Conservation (phyloP, 495 filamentous ascomycete species). For the Cryomyces antarcticus region DNA sequence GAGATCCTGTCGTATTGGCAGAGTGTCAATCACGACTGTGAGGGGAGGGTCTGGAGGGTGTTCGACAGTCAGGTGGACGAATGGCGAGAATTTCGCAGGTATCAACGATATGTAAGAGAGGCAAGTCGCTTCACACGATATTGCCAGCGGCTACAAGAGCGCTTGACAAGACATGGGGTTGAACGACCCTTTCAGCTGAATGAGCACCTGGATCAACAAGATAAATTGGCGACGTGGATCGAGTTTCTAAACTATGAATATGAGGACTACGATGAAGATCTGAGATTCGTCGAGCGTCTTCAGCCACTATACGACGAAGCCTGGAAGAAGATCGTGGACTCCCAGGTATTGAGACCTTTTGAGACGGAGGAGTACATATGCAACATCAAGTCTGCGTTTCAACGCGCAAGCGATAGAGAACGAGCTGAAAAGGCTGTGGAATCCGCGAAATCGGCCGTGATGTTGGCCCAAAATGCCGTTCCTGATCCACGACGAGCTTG, state of each 20-base stretch:
- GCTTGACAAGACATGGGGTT: constrained; percentile 4
- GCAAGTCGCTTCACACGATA: background rate
- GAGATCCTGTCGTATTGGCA: background rate
- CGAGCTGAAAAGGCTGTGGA: constrained; percentile 4
- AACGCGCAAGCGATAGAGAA: constrained; percentile 1
- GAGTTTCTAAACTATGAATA: constrained; percentile 13
- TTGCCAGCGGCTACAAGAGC: background rate
- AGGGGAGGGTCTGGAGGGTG: background rate
- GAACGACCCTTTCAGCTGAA: constrained; percentile 7
- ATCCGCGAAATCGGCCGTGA: constrained; percentile 2
- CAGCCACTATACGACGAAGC: constrained; percentile 6
- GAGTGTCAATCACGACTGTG: too few relatives aligned
- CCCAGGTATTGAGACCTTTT: constrained; percentile 2
- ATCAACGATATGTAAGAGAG: background rate
- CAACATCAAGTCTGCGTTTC: constrained; percentile 2
- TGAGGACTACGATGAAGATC: constrained; percentile 3
- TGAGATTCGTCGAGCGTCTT: background rate
- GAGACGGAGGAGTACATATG: constrained; percentile 8
- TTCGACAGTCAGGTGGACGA: background rate
- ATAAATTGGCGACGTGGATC: constrained; percentile 16
- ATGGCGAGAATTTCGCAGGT: background rate
- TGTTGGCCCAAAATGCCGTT: background rate
- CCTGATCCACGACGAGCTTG: background rate
- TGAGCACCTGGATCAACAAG: constrained; percentile 8
- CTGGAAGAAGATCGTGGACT: constrained; percentile 6